phyloP scores from a whole-genome alignment of 495 filamentous ascomycete species.

The Schizothecium vesticola region DNA sequence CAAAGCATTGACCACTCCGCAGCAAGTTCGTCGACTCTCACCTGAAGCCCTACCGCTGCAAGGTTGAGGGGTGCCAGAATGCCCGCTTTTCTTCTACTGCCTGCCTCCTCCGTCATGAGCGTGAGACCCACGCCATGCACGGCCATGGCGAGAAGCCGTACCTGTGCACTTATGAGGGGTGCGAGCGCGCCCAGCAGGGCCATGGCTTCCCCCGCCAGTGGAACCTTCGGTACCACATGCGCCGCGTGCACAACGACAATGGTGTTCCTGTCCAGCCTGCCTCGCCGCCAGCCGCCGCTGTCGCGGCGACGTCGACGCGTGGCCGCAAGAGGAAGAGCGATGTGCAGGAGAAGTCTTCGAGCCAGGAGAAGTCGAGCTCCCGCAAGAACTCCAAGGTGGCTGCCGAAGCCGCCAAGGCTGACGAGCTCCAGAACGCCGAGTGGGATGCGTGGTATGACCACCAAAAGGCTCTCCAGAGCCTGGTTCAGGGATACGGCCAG shows the following conservation, averaged over 20 bases:
- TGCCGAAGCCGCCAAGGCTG: conserved; percentile 27
- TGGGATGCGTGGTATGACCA: conserved; percentile 45
- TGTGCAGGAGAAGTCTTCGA: conserved; percentile 30
- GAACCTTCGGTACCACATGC: conserved; percentile 94
- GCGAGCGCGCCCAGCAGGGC: conserved; percentile 70
- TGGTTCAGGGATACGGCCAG: conserved; percentile 37
- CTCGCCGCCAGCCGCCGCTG: conserved; percentile 31
- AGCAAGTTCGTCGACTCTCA: conserved; percentile 96
- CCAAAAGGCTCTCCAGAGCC: conserved; percentile 40
- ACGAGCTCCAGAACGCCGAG: conserved; percentile 29
- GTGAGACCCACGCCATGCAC: conserved; percentile 91
- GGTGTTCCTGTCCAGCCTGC: conserved; percentile 34
- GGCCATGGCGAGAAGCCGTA: conserved; percentile 88
- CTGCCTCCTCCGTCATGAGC: conserved; percentile 89
- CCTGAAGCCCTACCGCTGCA: conserved; percentile 89
- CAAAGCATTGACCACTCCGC: conserved; percentile 30
- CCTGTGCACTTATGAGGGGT: conserved; percentile 76
- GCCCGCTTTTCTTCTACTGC: conserved; percentile 87
- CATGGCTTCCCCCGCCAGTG: conserved; percentile 89
- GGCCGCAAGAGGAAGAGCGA: conserved; percentile 48
- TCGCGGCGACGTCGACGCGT: conserved; percentile 29
- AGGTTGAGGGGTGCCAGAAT: conserved; percentile 68
- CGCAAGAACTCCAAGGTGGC: conserved; percentile 37
- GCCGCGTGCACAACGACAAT: conserved; percentile 80
- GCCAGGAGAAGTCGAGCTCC: conserved; percentile 33